Conservation (phyloP, 1,284 basidiomycete genomes). For the Trichosporon sp. region DNA sequence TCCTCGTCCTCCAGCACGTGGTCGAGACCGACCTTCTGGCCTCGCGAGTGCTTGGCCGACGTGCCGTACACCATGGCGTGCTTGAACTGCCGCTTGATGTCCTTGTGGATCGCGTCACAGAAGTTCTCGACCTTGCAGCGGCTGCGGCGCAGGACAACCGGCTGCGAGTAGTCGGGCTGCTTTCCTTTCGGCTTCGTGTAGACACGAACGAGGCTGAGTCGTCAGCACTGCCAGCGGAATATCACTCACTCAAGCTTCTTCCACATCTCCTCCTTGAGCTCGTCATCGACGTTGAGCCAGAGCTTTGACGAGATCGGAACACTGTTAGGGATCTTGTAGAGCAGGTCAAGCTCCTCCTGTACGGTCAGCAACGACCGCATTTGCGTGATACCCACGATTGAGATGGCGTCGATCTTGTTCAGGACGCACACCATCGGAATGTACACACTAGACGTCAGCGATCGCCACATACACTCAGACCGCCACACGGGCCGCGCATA, state of each 20-base stretch:
- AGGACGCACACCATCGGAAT: constrained; percentile 81
- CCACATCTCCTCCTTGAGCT: constrained; percentile 89
- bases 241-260: constrained; percentile 74
- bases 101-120: constrained; percentile 60
- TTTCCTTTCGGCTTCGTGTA: constrained; percentile 92
- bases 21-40: constrained; percentile 92
- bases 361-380: neutral
- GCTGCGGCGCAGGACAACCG: constrained; percentile 62
- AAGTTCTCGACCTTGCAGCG: constrained; percentile 69
- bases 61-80: constrained; percentile 82
- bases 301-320: constrained; percentile 64
- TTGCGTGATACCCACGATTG: constrained; percentile 55
- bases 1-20: constrained; percentile 87
- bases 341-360: constrained; percentile 83
- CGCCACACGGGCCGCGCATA: too few relatives aligned
- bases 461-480: too few relatives aligned
- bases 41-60: constrained; percentile 91
- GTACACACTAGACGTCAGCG: constrained; percentile 65
- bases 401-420: constrained; percentile 90
- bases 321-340: constrained; percentile 78
- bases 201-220: constrained; percentile 22
- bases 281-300: constrained; percentile 98
- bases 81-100: constrained; percentile 50
- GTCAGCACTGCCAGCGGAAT: neutral
- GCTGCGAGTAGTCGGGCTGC: constrained; percentile 75